A percentile compares a stretch with the other conserved stretches of the same genome.
phyloP scores from a whole-genome alignment of 768 basidiomycete genomes.

The Russula brevipes region DNA sequence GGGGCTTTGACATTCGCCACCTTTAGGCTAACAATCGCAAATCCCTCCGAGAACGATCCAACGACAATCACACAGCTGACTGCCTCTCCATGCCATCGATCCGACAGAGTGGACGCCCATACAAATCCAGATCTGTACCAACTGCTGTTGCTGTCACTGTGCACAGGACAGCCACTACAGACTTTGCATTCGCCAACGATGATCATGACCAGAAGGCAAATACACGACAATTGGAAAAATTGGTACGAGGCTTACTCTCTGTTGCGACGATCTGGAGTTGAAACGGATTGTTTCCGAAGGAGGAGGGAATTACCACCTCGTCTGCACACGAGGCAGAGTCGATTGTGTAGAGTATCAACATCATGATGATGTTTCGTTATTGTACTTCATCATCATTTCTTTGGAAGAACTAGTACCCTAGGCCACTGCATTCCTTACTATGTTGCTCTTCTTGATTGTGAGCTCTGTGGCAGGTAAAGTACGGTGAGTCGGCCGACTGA shows the following conservation, averaged over 20 bases:
- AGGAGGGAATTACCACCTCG: background rate
- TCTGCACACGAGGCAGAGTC: background rate
- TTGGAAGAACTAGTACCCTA: no score
- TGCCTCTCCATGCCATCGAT: background rate
- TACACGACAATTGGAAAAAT: background rate
- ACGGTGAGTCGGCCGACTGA: no score
- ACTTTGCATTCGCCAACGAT: background rate
- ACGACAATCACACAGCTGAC: no score
- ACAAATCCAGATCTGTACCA: background rate
- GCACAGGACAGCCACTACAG: background rate
- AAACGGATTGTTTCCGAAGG: background rate
- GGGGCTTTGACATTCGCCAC: background rate
- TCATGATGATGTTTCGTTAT: background rate
- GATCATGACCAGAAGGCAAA: background rate
- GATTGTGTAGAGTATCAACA: background rate
- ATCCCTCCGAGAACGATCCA: background rate
- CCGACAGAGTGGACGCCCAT: background rate
- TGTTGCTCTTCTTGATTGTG: no score
- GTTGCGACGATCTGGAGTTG: background rate
- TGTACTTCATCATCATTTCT: no score
- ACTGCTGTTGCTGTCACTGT: background rate
- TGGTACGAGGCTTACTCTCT: background rate
- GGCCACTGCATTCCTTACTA: no score
- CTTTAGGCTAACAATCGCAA: constrained; percentile 13
- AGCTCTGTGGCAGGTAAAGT: no score